Evolutionary conservation across 192 early-diverging fungal species (phyloP).

Genomic region (Mortierella alpina): DNA sequence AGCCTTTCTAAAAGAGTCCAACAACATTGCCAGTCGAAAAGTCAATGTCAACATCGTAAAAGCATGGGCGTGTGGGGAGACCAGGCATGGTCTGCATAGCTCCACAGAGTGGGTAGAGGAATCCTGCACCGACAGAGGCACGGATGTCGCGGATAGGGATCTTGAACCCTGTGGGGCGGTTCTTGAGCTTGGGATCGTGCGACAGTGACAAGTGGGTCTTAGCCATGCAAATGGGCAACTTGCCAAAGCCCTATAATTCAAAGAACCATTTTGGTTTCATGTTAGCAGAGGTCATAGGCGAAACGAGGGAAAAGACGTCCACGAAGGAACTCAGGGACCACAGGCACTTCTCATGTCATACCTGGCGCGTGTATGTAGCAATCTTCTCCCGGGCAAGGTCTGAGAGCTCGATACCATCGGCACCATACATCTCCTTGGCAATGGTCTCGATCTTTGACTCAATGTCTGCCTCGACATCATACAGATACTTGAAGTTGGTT

Average conservation of each 20-base stretch:
- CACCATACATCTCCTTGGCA: conserved; percentile 95
- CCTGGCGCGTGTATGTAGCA: conserved; percentile 82
- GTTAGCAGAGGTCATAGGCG: neutral
- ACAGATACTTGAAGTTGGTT: conserved; percentile 85
- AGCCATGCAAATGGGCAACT: conserved; percentile 99
- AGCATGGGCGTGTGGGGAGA: conserved; percentile 94
- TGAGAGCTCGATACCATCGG: conserved; percentile 88
- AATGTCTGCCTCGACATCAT: conserved; percentile 83
- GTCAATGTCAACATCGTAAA: conserved; percentile 96
- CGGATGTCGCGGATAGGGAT: conserved; percentile 96
- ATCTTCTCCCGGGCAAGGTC: conserved; percentile 89
- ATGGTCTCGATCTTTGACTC: conserved; percentile 94
- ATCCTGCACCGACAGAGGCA: conserved; percentile 95
- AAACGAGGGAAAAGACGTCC: neutral
- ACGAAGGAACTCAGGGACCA: neutral
- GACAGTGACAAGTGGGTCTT: conserved; percentile 97
- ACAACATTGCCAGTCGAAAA: conserved; percentile 81
- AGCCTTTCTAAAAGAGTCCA: conserved; percentile 83
- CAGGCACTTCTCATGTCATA: conserved; percentile 4
- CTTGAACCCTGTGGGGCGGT: conserved; percentile 90
- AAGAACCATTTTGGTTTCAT: neutral
- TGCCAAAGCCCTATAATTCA: conserved; percentile 75
- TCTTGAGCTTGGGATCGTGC: conserved; percentile 92
- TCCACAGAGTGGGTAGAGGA: conserved; percentile 96
- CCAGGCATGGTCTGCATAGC: conserved; percentile 99